phyloP scores from a whole-genome alignment of 805 yeast species.

The Candida xyloterini region DNA sequence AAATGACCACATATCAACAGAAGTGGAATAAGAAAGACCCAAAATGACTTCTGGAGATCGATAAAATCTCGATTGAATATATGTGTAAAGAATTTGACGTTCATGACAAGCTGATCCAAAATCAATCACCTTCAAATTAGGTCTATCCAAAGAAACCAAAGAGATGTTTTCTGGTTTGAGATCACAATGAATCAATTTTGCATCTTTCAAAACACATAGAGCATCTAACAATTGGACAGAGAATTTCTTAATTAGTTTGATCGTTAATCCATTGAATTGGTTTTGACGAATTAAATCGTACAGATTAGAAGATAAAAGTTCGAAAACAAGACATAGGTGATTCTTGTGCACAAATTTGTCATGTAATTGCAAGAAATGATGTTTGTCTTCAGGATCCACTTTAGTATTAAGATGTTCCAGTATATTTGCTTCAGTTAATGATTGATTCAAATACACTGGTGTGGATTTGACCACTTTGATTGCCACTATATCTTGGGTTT shows the following conservation, averaged over 20 bases:
- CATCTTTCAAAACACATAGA: constrained; percentile 72
- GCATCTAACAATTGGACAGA: constrained; percentile 81
- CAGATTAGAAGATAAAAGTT: constrained; percentile 78
- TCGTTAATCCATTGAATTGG: constrained; percentile 85
- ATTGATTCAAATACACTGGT: constrained; percentile 88
- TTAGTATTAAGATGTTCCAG: constrained; percentile 75
- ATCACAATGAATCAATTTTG: constrained; percentile 92
- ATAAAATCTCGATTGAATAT: constrained; percentile 89
- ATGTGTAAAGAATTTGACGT: constrained; percentile 82
- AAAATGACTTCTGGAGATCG: constrained; percentile 92
- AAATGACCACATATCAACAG: constrained; percentile 80
- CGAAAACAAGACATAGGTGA: constrained; percentile 91
- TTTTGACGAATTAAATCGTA: constrained; percentile 91
- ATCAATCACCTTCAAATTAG: constrained; percentile 89
- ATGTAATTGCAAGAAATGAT: constrained; percentile 70
- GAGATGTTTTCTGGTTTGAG: constrained; percentile 94
- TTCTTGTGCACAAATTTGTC: constrained; percentile 91
- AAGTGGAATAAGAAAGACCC: constrained; percentile 87
- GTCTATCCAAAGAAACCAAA: constrained; percentile 73
- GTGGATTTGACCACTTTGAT: constrained; percentile 92
- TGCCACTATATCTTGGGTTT: constrained; percentile 84
- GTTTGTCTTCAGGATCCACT: constrained; percentile 66
- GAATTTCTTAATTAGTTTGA: constrained; percentile 73
- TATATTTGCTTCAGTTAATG: constrained; percentile 83
- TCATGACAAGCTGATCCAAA: constrained; percentile 96